Percentiles rank a stretch among this genome's conserved stretches.
phyloP scores from a whole-genome alignment of 805 yeast genomes.

The Myxozyma geophila region DNA sequence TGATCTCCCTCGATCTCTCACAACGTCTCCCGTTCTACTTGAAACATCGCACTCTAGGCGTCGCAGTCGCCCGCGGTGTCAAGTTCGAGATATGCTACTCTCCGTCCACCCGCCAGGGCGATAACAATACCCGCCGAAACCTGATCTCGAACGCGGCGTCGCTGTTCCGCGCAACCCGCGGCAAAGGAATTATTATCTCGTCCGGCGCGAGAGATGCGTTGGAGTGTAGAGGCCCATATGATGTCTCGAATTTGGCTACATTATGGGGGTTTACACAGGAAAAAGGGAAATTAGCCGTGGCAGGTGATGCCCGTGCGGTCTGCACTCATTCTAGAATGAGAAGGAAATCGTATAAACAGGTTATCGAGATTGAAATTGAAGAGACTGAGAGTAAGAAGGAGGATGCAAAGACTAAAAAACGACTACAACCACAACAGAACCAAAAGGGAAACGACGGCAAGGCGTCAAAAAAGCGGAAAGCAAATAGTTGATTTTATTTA shows the following conservation, averaged over 20 bases:
- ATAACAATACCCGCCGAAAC: constrained; percentile 53
- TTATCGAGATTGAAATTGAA: constrained; percentile 22
- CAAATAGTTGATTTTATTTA: neutral
- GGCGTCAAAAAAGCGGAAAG: constrained; percentile 5
- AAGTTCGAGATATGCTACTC: constrained; percentile 78
- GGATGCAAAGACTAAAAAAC: neutral
- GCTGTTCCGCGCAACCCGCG: constrained; percentile 78
- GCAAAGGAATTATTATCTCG: constrained; percentile 75
- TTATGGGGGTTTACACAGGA: constrained; percentile 72
- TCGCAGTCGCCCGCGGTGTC: constrained; percentile 82
- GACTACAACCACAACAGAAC: neutral
- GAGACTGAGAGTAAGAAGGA: neutral
- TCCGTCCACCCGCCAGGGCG: constrained; percentile 45
- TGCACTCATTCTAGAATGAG: constrained; percentile 77
- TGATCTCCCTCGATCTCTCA: constrained; percentile 72
- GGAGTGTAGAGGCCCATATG: constrained; percentile 68
- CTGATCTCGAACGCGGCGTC: constrained; percentile 74
- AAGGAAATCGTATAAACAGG: constrained; percentile 57
- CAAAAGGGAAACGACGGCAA: neutral
- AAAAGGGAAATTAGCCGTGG: constrained; percentile 63
- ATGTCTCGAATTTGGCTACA: constrained; percentile 66
- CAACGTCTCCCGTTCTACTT: constrained; percentile 73
- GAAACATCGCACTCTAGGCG: constrained; percentile 81
- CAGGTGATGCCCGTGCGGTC: constrained; percentile 64
- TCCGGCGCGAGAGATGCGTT: constrained; percentile 66